Evolutionary conservation across 345 rosid species (phyloP), one percentile per base, ranked within the genome.

Genomic region (Clarkia xantiana): DNA sequence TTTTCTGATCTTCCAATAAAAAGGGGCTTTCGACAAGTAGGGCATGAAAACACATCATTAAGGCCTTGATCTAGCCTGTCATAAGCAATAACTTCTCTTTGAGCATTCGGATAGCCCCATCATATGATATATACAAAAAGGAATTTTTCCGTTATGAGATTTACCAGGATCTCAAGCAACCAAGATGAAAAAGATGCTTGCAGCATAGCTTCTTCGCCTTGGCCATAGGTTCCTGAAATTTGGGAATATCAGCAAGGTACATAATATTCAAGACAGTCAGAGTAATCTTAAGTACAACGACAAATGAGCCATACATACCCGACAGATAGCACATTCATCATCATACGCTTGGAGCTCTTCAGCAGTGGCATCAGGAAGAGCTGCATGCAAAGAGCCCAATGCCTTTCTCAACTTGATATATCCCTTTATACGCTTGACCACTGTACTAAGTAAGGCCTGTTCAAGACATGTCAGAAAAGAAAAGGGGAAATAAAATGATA

Each of bases 51-150:
- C 60, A 62, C 80, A 40, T 86, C 98, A 64, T 73, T 91, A 54
- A 82, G 78, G 67, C 98, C 94, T 76, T 91, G 98, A 75, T 91
- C 98, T 81, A 91, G 65, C 98, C 98, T 91, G 78, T 63, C 69
- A 79, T 55, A 39, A 61, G 52, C 55, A 58, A 34, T 51, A 18
- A 62, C 55, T 53, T 46, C 38, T 10, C 40, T 14, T 49, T 49
- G 41, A 49, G 53, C 18, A 48, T 29, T 29, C 36, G 9, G 8
- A 1, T 10, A 5, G 8, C 36, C 36, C 36, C 7, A 29, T 29
- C 36, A 29, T 29, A 29, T 29, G 36, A 29, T 29, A 29, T 9
- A 48, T 34, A 29, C 0, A 6, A 23, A 11, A 41, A 34, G 17
- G 19, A 29, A 3, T 14, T 10, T n/a, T 14, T 15, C 10, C 15